phyloP scores from a whole-genome alignment of 2,329 filamentous ascomycete species.

The Aspergillus nomiae region DNA sequence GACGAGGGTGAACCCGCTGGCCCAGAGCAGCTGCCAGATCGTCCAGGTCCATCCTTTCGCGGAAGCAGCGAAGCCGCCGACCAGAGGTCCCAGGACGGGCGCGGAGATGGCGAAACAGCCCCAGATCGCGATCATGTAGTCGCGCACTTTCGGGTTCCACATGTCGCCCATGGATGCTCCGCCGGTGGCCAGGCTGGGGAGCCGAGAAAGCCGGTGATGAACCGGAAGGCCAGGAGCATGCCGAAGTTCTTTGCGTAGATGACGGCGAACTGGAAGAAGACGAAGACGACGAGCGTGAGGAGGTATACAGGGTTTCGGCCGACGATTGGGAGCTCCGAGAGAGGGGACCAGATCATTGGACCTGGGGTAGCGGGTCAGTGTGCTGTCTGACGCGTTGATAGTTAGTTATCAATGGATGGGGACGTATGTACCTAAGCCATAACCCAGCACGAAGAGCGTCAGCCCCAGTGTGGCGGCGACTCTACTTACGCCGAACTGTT shows the following conservation, averaged over 20 bases:
- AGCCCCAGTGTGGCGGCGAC: conserved; percentile 53
- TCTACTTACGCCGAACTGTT: conserved; percentile 48
- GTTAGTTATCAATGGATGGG: neutral
- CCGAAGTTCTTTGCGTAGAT: conserved; percentile 54
- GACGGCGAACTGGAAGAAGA: conserved; percentile 52
- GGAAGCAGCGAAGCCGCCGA: conserved; percentile 62
- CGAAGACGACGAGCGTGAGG: conserved; percentile 51
- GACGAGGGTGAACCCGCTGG: conserved; percentile 58
- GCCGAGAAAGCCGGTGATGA: conserved; percentile 55
- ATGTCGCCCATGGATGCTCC: conserved; percentile 50
- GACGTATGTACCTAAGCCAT: conserved; percentile 35
- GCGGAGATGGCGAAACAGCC: conserved; percentile 48
- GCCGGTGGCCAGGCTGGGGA: conserved; percentile 49
- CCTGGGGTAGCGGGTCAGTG: conserved; percentile 28
- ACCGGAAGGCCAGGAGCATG: conserved; percentile 56
- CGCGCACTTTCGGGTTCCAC: conserved; percentile 42
- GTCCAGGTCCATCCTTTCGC: conserved; percentile 64
- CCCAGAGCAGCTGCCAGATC: conserved; percentile 64
- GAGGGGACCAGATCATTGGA: conserved; percentile 47
- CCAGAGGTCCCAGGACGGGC: conserved; percentile 62
- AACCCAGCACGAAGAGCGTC: conserved; percentile 52
- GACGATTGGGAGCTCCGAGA: conserved; percentile 54
- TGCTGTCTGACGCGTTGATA: neutral
- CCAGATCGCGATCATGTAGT: conserved; percentile 63
- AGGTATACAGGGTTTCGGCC: conserved; percentile 55